These are phyloP conservation scores for Pythium folliculosum DNA, from an alignment of 352 stramenopile genomes.

Conservation along the genomic window DNA sequence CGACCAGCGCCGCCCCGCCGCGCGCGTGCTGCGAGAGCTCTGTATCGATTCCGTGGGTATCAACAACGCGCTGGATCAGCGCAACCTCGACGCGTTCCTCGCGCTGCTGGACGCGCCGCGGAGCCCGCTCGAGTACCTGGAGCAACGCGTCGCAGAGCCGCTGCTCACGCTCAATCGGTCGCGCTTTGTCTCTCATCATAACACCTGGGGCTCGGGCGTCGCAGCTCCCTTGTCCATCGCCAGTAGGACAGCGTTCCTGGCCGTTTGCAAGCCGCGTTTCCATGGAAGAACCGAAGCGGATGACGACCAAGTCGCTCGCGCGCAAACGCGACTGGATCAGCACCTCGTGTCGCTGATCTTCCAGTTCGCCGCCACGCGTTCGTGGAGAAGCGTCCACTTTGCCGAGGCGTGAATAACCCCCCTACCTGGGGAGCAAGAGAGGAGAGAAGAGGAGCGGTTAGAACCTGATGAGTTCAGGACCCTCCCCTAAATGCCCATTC, in stretches of 20 bases:
- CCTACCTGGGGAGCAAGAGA: too few species aligned
- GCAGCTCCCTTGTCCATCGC: neutral
- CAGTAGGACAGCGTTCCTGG: constrained; percentile 16
- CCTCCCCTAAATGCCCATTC: too few species aligned
- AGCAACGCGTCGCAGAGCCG: neutral
- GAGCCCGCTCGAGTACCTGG: constrained; percentile 11
- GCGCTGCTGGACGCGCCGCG: neutral
- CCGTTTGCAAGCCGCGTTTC: neutral
- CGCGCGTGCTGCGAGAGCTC: constrained; percentile 5
- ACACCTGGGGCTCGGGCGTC: constrained; percentile 1
- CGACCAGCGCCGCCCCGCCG: neutral
- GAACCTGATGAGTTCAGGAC: too few species aligned
- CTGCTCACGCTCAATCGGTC: neutral
- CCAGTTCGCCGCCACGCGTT: constrained; percentile 2
- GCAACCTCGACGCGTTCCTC: constrained; percentile 15
- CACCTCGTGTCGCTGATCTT: neutral
- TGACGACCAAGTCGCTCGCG: neutral
- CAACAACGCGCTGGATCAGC: constrained; percentile 1
- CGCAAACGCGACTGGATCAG: neutral
- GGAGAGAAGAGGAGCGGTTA: neutral
- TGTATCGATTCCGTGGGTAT: constrained; percentile 11
- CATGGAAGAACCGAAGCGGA: neutral
- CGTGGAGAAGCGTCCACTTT: neutral
- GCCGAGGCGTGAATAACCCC: neutral
- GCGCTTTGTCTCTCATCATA: constrained; percentile 5